These are phyloP conservation scores for Haematococcus lacustris DNA, from an alignment of 139 green algal species.

Conservation along the genomic window DNA sequence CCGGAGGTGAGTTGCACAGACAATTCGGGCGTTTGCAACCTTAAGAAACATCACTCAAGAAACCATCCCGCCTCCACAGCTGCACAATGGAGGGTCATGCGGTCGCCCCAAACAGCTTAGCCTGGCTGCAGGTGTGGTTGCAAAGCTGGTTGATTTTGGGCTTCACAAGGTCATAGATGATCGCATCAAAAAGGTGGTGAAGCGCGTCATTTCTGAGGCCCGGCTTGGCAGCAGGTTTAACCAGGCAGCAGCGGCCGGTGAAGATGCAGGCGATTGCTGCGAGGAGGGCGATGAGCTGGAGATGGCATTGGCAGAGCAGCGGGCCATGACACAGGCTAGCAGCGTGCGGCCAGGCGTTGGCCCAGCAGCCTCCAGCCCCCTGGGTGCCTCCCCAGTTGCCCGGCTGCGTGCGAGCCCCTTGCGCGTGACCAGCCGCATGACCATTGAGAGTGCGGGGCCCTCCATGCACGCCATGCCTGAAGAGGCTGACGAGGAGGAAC, in stretches of 20 bases:
- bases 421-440: neutral
- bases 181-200: conserved; percentile 37
- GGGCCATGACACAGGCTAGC: conserved; percentile 14
- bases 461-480: conserved; percentile 17
- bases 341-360: neutral
- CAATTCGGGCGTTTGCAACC: no score
- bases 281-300: conserved; percentile 40
- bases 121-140: conserved; percentile 4
- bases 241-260: neutral
- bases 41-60: no score
- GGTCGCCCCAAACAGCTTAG: no score
- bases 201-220: conserved; percentile 35
- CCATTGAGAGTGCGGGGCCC: neutral
- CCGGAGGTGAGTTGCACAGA: no score
- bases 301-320: conserved; percentile 28
- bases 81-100: no score
- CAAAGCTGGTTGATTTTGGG: conserved; percentile 46
- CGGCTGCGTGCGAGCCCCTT: neutral
- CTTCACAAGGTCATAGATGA: conserved; percentile 42
- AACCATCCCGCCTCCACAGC: no score
- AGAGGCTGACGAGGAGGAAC: conserved; percentile 21
- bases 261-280: conserved; percentile 4
- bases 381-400: neutral
- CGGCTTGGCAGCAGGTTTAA: conserved; percentile 11
- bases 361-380: neutral